A percentile compares a stretch with the other conserved stretches of the same genome.
Evolutionary conservation across 768 basidiomycete genomes (phyloP).

Genomic region (Artomyces pyxidatus): DNA sequence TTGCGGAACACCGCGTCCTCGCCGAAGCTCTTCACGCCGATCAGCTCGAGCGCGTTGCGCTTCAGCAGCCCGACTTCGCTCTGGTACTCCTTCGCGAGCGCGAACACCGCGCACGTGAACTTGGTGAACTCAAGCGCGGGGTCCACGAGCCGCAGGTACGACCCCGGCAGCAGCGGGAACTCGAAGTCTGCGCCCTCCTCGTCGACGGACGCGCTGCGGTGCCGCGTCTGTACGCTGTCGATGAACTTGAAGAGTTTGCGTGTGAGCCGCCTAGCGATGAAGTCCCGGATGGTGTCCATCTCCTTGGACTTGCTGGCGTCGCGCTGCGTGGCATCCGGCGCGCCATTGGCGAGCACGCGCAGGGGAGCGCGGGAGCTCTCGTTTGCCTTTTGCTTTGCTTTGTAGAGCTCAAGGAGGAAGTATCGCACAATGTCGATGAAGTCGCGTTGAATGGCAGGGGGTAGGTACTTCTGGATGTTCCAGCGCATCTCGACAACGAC

Average conservation of each 20-base stretch:
- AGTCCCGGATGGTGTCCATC: conserved; percentile 57
- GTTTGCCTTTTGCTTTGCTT: conserved; percentile 56
- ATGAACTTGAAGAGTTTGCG: conserved; percentile 70
- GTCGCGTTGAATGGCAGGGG: conserved; percentile 69
- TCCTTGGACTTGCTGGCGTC: conserved; percentile 68
- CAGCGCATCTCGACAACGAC: conserved; percentile 77
- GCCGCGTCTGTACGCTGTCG: conserved; percentile 49
- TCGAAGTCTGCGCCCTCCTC: conserved; percentile 50
- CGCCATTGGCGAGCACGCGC: conserved; percentile 57
- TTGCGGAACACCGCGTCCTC: conserved; percentile 81
- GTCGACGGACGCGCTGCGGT: conserved; percentile 52
- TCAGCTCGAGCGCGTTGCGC: conserved; percentile 81
- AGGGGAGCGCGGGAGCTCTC: conserved; percentile 61
- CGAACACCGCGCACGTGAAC: conserved; percentile 73
- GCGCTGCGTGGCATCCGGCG: conserved; percentile 54
- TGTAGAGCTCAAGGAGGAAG: conserved; percentile 82
- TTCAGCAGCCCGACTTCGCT: conserved; percentile 86
- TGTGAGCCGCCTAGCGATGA: conserved; percentile 75
- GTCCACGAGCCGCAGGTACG: conserved; percentile 69
- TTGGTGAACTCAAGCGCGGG: conserved; percentile 88
- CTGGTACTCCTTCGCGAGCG: conserved; percentile 68
- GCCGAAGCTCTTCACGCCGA: conserved; percentile 82
- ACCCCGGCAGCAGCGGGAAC: conserved; percentile 86
- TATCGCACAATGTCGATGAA: conserved; percentile 68
- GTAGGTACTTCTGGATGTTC: conserved; percentile 90